Base-by-base conservation (phyloP, 495 filamentous ascomycete genomes). In the Neurospora sublineolata region DNA sequence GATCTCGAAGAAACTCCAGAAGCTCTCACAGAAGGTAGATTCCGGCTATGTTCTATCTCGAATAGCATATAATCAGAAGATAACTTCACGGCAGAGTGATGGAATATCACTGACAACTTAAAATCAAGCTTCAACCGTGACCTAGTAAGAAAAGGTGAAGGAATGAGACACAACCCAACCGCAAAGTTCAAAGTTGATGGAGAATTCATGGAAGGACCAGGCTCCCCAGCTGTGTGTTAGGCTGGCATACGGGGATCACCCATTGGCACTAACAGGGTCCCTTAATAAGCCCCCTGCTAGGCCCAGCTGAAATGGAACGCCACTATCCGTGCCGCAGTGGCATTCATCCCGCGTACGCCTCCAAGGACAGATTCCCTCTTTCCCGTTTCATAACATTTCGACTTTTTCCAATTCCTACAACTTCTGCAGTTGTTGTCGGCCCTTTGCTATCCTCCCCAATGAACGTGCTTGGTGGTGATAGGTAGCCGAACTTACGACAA, bases 401-500 rank as follows among this genome's bases (percentile, higher is more conserved):
- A 20, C 41, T 12, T 72, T 38, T 72, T 9, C 64, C 41, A 39
- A 20, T 37, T 58, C 71, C 41, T 60, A 40, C 52, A 64, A 73
- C 69, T 69, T 67, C 30, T 37, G 30, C 68, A 2, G 52, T 60
- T 60, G 52, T 33, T 30, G 52, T 60, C 12, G 52, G 69, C 20
- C 20, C 16, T 72, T 30, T 30, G 8, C 44, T 18, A 7, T 10
- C 60, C 60, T 40, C 52, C 67, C 44, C 60, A 11, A 73, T 74
- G 73, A 71, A 52, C 58, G 72, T 68, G 42, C 23, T 44, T 71
- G 75, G 44, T 44, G 68, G 44, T 42, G 23, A 38, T 18, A 64
- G 72, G 76, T 77, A 77, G 75, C 72, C 72, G 23, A 60, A 33
- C 52, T 33, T 18, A 38, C 68, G 68, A 69, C 38, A 38, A 38